These are phyloP conservation scores for Parathielavia appendiculata DNA, from an alignment of 495 filamentous ascomycete species.

Conservation along the genomic window DNA sequence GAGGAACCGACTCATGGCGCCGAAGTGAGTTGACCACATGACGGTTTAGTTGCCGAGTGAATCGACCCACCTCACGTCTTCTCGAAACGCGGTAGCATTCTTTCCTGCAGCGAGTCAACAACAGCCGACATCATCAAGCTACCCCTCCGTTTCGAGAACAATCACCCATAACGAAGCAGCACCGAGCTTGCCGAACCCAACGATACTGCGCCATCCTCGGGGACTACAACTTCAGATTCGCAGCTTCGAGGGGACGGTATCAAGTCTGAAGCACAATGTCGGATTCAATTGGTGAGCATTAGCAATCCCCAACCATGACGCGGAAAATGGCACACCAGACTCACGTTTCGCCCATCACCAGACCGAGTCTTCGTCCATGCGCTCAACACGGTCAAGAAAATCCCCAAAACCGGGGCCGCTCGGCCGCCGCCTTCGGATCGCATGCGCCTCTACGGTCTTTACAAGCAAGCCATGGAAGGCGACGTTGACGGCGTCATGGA, in stretches of 20 bases:
- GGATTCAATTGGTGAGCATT: slow-evolving; percentile 23
- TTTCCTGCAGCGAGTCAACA: background rate
- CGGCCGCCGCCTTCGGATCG: slow-evolving; percentile 82
- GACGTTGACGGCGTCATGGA: slow-evolving; percentile 92
- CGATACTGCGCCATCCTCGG: background rate
- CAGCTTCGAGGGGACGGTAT: background rate
- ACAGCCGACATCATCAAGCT: background rate
- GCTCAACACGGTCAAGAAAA: slow-evolving; percentile 95
- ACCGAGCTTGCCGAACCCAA: slow-evolving; percentile 14
- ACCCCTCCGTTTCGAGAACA: slow-evolving; percentile 4
- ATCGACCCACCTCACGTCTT: background rate
- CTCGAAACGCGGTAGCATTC: background rate
- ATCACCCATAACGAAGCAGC: background rate
- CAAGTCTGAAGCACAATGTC: slow-evolving; percentile 11
- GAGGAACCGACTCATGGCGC: slow-evolving; percentile 3
- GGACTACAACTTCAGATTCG: background rate
- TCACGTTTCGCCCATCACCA: slow-evolving; percentile 31
- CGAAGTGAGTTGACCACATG: slow-evolving; percentile 8
- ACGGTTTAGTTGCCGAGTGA: background rate
- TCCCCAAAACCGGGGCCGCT: slow-evolving; percentile 83
- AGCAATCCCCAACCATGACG: background rate
- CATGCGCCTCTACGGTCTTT: slow-evolving; percentile 89
- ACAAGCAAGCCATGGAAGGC: slow-evolving; percentile 98
- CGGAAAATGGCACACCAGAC: slow-evolving; percentile 19
- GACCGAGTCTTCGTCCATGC: slow-evolving; percentile 98